Base-by-base conservation (phyloP, 2,329 filamentous ascomycete genomes). In the Dryadomyces sulphureus region DNA sequence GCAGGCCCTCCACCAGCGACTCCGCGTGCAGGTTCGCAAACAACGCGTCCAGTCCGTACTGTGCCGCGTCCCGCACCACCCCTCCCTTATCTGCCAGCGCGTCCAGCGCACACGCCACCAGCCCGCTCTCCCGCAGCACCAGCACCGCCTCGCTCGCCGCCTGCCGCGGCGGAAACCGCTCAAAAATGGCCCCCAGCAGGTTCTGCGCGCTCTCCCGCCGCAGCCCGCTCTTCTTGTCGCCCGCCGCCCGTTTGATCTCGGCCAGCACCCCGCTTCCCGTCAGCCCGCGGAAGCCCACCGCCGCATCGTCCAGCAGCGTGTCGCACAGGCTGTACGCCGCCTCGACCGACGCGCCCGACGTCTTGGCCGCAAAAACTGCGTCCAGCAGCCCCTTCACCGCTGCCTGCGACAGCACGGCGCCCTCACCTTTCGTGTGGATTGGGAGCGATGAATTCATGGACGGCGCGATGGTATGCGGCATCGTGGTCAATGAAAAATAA, bases 201-300 rank as follows among this genome's bases (percentile, higher is more conserved):
- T 95, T 93, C 78, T 96, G 93, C 53, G 89, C 84, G 58, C 88
- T 87, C 67, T 98, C 92, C 56, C 90, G 77, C 55, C 77, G 78
- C 35, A 82, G 73, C 16, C 82, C 83, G 63, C 81, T 89, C 73
- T 98, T 98, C 79, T 96, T 98, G 67, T 96, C 88, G 55, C 72
- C 68, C 4, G 90, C 88, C 34, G 85, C 86, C 72, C 94, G 77
- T 59, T 70, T 75, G 51, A 77, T 53, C 59, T 76, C 72, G 55
- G 66, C 61, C 24, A 77, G 57, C 53, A 79, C 59, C 52, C 71
- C 72, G 57, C 77, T 78, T 42, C 66, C 56, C 34, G 63, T 56
- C 43, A 79, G 66, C 48, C 75, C 74, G 35, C 61, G 62, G 55
- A 68, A 69, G 52, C 73, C 73, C 49, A 75, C 67, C 35, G 59